These are phyloP conservation scores for Athelia psychrophila DNA, from an alignment of 1,284 basidiomycete genomes.

Conservation along the genomic window DNA sequence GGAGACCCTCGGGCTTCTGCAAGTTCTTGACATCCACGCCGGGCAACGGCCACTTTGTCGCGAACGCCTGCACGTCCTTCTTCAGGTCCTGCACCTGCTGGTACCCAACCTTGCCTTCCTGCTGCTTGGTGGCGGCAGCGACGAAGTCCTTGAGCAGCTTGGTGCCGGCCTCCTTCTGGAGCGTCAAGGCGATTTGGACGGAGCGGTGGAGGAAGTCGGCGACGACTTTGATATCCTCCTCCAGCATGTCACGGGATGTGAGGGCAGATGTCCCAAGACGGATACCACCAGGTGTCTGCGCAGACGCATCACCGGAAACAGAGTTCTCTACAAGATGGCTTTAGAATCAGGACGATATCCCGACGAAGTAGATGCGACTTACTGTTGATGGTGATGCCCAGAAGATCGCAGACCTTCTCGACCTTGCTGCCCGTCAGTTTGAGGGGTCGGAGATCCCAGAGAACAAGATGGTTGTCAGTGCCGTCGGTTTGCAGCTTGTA, in stretches of 20 bases:
- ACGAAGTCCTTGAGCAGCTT: conserved; percentile 98
- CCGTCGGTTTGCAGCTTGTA: conserved; percentile 98
- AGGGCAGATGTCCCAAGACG: conserved; percentile 94
- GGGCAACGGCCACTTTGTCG: conserved; percentile 88
- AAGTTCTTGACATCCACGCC: conserved; percentile 76
- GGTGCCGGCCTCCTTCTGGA: conserved; percentile 93
- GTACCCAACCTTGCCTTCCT: conserved; percentile 71
- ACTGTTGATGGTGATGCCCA: conserved; percentile 96
- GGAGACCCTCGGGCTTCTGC: conserved; percentile 44
- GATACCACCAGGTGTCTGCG: conserved; percentile 96
- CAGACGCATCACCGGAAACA: conserved; percentile 93
- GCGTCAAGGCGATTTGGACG: conserved; percentile 81
- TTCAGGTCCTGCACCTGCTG: conserved; percentile 71
- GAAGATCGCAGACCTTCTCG: conserved; percentile 96
- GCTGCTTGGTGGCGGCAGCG: conserved; percentile 71
- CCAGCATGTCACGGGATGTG: conserved; percentile 92
- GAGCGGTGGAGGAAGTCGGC: conserved; percentile 92
- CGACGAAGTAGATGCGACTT: conserved; percentile 24
- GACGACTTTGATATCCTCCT: conserved; percentile 85
- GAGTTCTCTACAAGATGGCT: conserved; percentile 87
- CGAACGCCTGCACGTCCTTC: conserved; percentile 78
- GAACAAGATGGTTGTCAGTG: conserved; percentile 96
- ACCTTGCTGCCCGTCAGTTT: conserved; percentile 97
- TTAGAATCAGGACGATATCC: conserved; percentile 1
- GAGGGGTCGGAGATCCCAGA: conserved; percentile 97